Percentiles rank a stretch among this genome's conserved stretches.
phyloP scores from a whole-genome alignment of 1,284 basidiomycete genomes.

The Ustilago sp. region DNA sequence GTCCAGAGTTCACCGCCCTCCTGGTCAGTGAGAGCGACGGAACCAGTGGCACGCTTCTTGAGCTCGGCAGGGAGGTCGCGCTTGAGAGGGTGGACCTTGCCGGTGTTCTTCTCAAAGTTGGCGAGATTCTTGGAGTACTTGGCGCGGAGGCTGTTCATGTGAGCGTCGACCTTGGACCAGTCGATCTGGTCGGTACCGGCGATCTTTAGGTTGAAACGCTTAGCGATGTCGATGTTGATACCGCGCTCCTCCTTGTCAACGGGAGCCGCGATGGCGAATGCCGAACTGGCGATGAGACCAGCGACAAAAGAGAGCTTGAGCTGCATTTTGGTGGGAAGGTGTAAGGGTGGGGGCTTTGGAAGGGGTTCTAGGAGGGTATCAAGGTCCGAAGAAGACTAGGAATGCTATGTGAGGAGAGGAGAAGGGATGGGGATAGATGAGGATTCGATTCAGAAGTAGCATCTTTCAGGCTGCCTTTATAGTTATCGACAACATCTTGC shows the following conservation, averaged over 20 bases:
- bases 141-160: conserved; percentile 44
- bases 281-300: conserved; percentile 52
- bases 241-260: conserved; percentile 45
- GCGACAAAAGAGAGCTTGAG: conserved; percentile 57
- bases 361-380: conserved; percentile 4
- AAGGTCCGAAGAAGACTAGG: conserved; percentile 1
- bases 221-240: conserved; percentile 49
- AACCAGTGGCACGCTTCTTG: conserved; percentile 54
- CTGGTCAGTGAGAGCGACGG: conserved; percentile 57
- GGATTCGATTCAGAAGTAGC: background rate
- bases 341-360: background rate
- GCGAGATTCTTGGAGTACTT: conserved; percentile 53
- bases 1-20: conserved; percentile 60
- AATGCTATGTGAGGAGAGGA: conserved; percentile 6
- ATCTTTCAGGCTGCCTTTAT: conserved; percentile 27
- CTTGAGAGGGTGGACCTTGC: conserved; percentile 53
- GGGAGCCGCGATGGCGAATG: conserved; percentile 49
- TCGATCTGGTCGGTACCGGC: conserved; percentile 46
- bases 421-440: conserved; percentile 12
- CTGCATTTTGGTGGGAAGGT: conserved; percentile 44
- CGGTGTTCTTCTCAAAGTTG: conserved; percentile 62
- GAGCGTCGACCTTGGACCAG: conserved; percentile 54
- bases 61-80: conserved; percentile 34
- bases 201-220: conserved; percentile 44
- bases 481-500: conserved; percentile 7